Base-by-base conservation (phyloP, 2,329 filamentous ascomycete genomes). In the Fusarium clavum region DNA sequence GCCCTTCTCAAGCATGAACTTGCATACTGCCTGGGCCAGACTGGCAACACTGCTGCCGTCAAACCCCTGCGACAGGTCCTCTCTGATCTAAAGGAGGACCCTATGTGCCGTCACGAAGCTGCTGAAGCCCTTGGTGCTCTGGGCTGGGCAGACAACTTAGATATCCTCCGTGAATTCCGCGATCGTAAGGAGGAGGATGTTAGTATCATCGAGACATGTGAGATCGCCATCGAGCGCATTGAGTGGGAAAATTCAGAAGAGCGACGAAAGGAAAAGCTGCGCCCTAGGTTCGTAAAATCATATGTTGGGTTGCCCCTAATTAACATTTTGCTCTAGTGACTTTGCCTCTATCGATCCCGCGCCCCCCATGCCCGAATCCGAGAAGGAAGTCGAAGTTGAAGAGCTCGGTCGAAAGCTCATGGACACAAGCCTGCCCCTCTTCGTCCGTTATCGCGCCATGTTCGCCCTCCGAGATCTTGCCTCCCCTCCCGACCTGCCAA, bases 261-360 rank as follows among this genome's bases (percentile, higher is more conserved):
- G 75, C 85, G 88, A 69, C 90, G 91, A 78, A 81, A 83, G 45
- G 94, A 98, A 82, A 92, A 92, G 78, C 78, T 98, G 80, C 92
- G 90, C 78, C 86, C 91, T 77, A 97, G 94, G 94, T 95, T 83
- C 70, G 84, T 47, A 60, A 48, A 55, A 67, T 66, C 56, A 45
- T 59, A 32, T 55, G 22, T 52, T 67, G 64, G 70, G 69, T 70
- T 59, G 48, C 61, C 64, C 67, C 62, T 64, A 51, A 71, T 75
- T 80, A 75, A 80, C 72, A 70, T 64, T 54, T 43, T 69, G 61
- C 64, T 77, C 72, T 71, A 98, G 95, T 82, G 93, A 97, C 79
- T 99, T 99, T 81, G 91, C 93, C 61, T 98, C 94, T 46, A 92
- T 99, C 75, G 96, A 99, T 79, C 96, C 96, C 60, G 96, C 96